phyloP scores from a whole-genome alignment of 164 flowering plant species.

The Echeveria elegans region DNA sequence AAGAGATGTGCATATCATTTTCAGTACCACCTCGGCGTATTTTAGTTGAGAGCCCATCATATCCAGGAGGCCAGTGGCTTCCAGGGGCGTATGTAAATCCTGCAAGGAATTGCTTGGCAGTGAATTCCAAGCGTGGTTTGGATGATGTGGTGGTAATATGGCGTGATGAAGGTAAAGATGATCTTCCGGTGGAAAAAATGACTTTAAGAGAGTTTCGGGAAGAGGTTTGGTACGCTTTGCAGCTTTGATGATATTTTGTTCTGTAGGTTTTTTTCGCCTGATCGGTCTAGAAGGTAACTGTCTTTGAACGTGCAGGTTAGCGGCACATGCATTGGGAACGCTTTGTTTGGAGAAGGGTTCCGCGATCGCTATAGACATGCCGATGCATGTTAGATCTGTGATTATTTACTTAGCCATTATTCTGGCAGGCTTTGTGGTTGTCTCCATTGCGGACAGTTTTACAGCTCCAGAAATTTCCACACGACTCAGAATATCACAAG shows the following conservation, averaged over 20 bases:
- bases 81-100: conserved; percentile 72
- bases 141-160: conserved; percentile 51
- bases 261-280: not conserved
- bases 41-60: conserved; percentile 25
- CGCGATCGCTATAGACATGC: conserved; percentile 94
- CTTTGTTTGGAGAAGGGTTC: conserved; percentile 67
- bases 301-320: conserved; percentile 43
- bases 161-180: conserved; percentile 79
- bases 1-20: conserved; percentile 57
- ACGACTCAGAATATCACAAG: conserved; percentile 63
- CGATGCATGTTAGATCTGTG: conserved; percentile 81
- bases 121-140: conserved; percentile 36
- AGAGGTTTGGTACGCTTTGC: conserved; percentile 62
- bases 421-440: conserved; percentile 80
- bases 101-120: conserved; percentile 59
- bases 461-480: conserved; percentile 70
- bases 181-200: conserved; percentile 48
- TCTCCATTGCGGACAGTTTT: conserved; percentile 95
- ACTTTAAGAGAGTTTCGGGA: conserved; percentile 49
- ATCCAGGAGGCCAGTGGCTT: conserved; percentile 90
- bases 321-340: conserved; percentile 64
- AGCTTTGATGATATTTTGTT: not conserved
- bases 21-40: conserved; percentile 65
- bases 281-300: not conserved
- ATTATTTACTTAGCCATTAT: conserved; percentile 79